Conservation (phyloP, 768 basidiomycete genomes). For the Leccinum uliginosum region DNA sequence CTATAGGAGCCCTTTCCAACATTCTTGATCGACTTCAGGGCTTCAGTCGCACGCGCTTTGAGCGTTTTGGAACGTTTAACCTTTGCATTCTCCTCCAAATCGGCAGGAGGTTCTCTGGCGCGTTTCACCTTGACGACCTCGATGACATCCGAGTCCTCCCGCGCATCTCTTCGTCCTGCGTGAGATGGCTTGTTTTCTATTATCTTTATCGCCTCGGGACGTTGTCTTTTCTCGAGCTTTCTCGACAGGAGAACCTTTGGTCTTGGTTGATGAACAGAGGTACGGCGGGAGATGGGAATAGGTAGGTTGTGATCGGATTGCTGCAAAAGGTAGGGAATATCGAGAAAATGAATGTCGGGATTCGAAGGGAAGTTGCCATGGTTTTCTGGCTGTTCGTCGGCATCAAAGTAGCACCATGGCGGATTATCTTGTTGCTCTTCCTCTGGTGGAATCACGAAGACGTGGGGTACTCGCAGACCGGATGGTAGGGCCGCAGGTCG, state of each 20-base stretch:
- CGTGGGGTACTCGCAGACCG: slow-evolving; percentile 38
- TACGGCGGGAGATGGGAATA: slow-evolving; percentile 4
- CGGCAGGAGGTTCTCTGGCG: slow-evolving; percentile 18
- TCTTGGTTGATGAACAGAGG: slow-evolving; percentile 7
- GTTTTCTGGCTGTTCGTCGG: slow-evolving; percentile 31
- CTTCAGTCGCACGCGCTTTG: slow-evolving; percentile 43
- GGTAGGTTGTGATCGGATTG: slow-evolving; percentile 6
- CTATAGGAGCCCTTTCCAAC: slow-evolving; percentile 33
- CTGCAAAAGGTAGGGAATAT: slow-evolving; percentile 28
- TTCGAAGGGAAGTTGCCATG: slow-evolving; percentile 11
- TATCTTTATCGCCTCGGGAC: slow-evolving; percentile 25
- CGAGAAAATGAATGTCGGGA: slow-evolving; percentile 31
- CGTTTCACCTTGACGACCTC: slow-evolving; percentile 60
- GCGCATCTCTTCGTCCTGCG: slow-evolving; percentile 31
- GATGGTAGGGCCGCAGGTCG: slow-evolving; percentile 1
- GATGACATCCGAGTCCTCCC: slow-evolving; percentile 48
- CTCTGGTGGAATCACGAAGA: slow-evolving; percentile 55
- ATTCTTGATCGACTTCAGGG: slow-evolving; percentile 44
- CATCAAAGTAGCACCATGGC: slow-evolving; percentile 56
- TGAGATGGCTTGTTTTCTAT: slow-evolving; percentile 18
- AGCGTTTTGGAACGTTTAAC: slow-evolving; percentile 39
- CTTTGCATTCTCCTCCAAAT: slow-evolving; percentile 22
- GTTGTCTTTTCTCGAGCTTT: slow-evolving; percentile 31
- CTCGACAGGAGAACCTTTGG: slow-evolving; percentile 6
- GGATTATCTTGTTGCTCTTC: slow-evolving; percentile 47